Conservation (phyloP, 371 early-diverging fungal genomes). For the Actinomucor elegans region DNA sequence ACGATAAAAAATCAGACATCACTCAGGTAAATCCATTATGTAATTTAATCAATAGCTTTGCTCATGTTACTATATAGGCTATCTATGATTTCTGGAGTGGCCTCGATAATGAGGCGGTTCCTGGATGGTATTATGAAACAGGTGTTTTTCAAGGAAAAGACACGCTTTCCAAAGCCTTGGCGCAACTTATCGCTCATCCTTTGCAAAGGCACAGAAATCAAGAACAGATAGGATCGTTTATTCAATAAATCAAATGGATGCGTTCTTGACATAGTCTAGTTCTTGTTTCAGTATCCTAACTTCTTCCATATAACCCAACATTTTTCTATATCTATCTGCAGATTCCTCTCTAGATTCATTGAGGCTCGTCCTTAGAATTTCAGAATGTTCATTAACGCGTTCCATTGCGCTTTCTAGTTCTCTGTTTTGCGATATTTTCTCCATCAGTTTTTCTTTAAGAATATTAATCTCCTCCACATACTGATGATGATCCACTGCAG, state of each 20-base stretch:
- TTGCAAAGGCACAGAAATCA: slow-evolving; percentile 6
- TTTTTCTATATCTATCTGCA: neutral
- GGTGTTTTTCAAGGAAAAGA: slow-evolving; percentile 2
- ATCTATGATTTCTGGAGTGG: slow-evolving; percentile 9
- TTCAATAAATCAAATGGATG: neutral
- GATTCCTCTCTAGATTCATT: slow-evolving; percentile 13
- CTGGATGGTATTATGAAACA: slow-evolving; percentile 18
- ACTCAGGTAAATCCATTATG: neutral
- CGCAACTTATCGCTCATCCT: slow-evolving; percentile 11
- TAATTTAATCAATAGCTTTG: neutral
- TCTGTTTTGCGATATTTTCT: slow-evolving; percentile 13
- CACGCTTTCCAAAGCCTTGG: slow-evolving; percentile 3
- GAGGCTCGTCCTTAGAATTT: neutral
- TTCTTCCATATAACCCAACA: slow-evolving; percentile 7
- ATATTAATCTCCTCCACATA: neutral
- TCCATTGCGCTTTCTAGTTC: slow-evolving; percentile 13
- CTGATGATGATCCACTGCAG: neutral
- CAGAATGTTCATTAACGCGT: slow-evolving; percentile 6
- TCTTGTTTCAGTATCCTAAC: neutral
- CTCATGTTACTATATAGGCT: neutral
- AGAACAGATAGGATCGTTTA: neutral
- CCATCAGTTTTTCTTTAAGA: slow-evolving; percentile 7
- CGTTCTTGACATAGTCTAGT: neutral
- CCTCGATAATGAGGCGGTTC: neutral
- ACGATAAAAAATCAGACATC: neutral